Evolutionary conservation across 768 basidiomycete genomes (phyloP).

Genomic region (Calvatia gigantea): DNA sequence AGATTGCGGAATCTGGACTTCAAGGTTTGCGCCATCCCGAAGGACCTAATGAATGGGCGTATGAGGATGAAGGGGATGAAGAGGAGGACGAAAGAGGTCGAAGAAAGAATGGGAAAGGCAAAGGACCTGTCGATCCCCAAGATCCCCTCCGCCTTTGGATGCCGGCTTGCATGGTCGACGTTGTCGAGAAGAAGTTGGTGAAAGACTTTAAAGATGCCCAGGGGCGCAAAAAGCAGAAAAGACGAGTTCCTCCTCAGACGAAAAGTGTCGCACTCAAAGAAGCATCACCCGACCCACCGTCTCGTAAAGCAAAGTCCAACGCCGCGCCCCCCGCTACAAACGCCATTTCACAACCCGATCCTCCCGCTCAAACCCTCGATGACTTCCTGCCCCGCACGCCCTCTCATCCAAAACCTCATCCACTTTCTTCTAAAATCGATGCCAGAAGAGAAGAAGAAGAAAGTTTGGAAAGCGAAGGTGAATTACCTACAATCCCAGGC

Average conservation of each 20-base stretch:
- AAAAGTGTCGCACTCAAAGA: neutral
- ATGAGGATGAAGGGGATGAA: constrained; percentile 42
- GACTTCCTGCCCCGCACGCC: neutral
- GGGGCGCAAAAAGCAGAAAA: constrained; percentile 47
- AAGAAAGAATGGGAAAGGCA: constrained; percentile 29
- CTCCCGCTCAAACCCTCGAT: neutral
- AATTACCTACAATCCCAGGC: neutral
- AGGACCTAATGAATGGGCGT: constrained; percentile 46
- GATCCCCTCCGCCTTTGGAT: constrained; percentile 72
- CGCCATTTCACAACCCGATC: too few relatives aligned
- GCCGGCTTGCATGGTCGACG: constrained; percentile 71
- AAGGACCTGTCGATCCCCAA: constrained; percentile 45
- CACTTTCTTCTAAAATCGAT: neutral
- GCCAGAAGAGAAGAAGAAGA: neutral
- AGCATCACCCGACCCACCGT: neutral
- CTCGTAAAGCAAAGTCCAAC: neutral
- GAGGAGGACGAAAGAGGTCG: constrained; percentile 40
- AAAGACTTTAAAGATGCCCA: constrained; percentile 52
- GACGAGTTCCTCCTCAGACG: constrained; percentile 33
- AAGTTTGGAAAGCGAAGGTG: constrained; percentile 1
- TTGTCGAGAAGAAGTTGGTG: constrained; percentile 65
- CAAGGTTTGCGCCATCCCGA: constrained; percentile 52
- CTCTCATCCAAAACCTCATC: neutral
- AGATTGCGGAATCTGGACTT: constrained; percentile 62
- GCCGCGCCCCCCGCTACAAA: too few relatives aligned